Base-by-base conservation (phyloP, 805 yeast species). In the Metschnikowia gruessii region DNA sequence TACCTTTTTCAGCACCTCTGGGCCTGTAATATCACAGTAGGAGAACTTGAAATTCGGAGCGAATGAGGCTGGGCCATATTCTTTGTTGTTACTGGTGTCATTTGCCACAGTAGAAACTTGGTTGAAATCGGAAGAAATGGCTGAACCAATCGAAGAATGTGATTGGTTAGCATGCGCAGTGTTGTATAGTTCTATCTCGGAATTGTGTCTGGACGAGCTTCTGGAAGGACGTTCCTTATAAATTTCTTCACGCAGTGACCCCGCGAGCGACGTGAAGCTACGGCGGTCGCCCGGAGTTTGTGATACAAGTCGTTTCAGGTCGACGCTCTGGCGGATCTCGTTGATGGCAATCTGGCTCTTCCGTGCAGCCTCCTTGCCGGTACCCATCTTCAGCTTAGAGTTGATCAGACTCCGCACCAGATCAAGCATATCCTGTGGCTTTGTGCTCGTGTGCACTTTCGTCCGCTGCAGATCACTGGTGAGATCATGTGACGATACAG, bases 251-350 rank as follows among this genome's bases (percentile, higher is more conserved):
- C 29, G 31, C 44, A 40, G 44, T 6, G 41, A 33, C n/a, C 36
- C 36, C 2, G 21, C n/a, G 19, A 17, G 36, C 7, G 36, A 33
- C 3, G 15, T 16, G 22, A 33, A 33, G 11, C 36, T 33, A 11
- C 13, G 36, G 7, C 36, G 36, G 36, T 33, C 36, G 17, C 36
- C 22, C 4, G 13, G 36, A 6, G 37, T 28, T 33, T 47, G 52
- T 10, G 68, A 58, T 19, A 49, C 46, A n/a, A 62, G 51, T 17
- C 69, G 51, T 40, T 66, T 64, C 63, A 54, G 63, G 37, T 71
- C 74, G 31, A 72, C 62, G 39, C 69, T 62, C 24, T 66, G 68
- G 43, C 75, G 57, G 35, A 70, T 58, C 37, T 64, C 70, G 24
- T 58, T 57, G n/a, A 69, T 35, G 16, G 65, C 56, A 4, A 45